Conservation (phyloP, 73 alveolate species). For the Diophrys sp. region DNA sequence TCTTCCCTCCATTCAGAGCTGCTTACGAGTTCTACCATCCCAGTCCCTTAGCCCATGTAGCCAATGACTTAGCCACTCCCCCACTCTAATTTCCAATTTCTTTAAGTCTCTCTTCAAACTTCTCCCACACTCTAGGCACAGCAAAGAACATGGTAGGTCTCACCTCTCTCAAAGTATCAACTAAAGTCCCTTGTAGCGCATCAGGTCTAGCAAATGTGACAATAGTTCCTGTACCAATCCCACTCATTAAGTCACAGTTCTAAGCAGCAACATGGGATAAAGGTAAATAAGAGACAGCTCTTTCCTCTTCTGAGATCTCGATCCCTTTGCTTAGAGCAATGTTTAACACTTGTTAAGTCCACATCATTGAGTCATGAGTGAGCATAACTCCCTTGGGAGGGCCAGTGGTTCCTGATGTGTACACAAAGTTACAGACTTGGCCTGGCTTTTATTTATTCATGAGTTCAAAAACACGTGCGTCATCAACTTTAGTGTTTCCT, state of each 20-base stretch:
- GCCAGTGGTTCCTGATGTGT: slow-evolving; percentile 92
- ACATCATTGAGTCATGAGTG: slow-evolving; percentile 82
- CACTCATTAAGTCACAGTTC: slow-evolving; percentile 52
- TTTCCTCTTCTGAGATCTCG: slow-evolving; percentile 45
- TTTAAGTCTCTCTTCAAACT: slow-evolving; percentile 75
- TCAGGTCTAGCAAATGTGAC: slow-evolving; percentile 78
- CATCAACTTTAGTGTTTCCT: slow-evolving; percentile 31
- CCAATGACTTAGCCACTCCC: slow-evolving; percentile 38
- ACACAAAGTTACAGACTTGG: slow-evolving; percentile 67
- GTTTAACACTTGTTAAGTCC: slow-evolving; percentile 2
- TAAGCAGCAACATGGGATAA: slow-evolving; percentile 83
- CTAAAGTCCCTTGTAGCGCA: slow-evolving; percentile 84
- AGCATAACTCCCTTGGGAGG: slow-evolving; percentile 84
- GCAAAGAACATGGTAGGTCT: slow-evolving; percentile 85
- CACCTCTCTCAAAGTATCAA: slow-evolving; percentile 67
- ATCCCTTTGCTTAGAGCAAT: slow-evolving; percentile 5
- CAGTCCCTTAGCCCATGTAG: slow-evolving; percentile 72
- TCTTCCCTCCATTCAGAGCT: slow-evolving; percentile 23
- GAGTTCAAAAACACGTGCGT: not conserved
- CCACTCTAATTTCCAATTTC: slow-evolving; percentile 68
- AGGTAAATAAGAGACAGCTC: slow-evolving; percentile 81
- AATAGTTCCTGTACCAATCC: slow-evolving; percentile 43
- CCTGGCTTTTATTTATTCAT: slow-evolving; percentile 62
- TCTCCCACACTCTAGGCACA: slow-evolving; percentile 93
- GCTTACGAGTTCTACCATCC: slow-evolving; percentile 52